A percentile compares a stretch with the other conserved stretches of the same genome.
Evolutionary conservation across 1,284 basidiomycete species (phyloP).

Genomic region (Irpex sp.): DNA sequence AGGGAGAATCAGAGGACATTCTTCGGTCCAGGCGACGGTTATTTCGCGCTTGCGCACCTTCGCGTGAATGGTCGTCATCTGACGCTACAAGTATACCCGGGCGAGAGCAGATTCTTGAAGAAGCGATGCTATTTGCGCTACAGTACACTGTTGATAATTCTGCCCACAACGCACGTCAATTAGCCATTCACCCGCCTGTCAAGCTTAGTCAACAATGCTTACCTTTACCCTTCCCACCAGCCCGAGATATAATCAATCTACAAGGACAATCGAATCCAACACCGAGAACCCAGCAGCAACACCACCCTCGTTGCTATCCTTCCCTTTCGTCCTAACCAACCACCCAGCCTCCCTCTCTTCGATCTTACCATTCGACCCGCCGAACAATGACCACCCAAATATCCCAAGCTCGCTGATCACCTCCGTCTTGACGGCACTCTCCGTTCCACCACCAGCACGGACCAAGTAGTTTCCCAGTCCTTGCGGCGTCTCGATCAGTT

Average conservation of each 20-base stretch:
- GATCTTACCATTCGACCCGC: conserved; percentile 26
- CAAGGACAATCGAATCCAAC: conserved; percentile 76
- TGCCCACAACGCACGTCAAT: neutral
- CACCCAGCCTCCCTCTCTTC: conserved; percentile 76
- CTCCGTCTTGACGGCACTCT: conserved; percentile 48
- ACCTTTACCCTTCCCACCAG: neutral
- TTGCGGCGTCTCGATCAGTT: conserved; percentile 77
- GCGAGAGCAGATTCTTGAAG: neutral
- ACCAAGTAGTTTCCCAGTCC: conserved; percentile 75
- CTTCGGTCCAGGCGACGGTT: conserved; percentile 7
- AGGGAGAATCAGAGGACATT: conserved; percentile 14
- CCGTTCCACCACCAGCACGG: conserved; percentile 38
- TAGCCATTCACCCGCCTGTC: neutral
- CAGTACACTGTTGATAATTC: neutral
- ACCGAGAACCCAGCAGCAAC: conserved; percentile 92
- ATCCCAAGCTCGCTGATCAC: conserved; percentile 92
- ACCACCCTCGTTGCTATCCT: conserved; percentile 92
- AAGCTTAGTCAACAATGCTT: neutral
- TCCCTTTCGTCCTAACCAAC: conserved; percentile 89
- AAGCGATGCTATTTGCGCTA: neutral
- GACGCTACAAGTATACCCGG: neutral
- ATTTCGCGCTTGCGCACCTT: neutral
- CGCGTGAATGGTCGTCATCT: neutral
- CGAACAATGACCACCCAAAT: conserved; percentile 87
- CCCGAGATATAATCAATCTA: conserved; percentile 36